phyloP scores from a whole-genome alignment of 148 eudicot species.

The Cornus suecica region DNA sequence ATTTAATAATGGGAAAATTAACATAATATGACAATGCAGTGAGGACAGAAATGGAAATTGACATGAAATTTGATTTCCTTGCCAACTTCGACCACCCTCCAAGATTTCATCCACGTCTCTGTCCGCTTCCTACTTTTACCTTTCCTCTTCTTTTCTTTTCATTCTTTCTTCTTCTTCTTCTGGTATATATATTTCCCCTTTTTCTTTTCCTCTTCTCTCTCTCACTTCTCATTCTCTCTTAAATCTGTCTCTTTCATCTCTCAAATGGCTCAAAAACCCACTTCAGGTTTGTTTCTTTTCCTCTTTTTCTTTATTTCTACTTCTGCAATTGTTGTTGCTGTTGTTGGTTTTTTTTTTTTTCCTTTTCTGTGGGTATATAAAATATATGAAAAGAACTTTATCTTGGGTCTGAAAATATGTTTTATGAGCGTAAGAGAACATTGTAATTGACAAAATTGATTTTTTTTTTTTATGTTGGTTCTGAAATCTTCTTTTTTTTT shows the following conservation, averaged over 20 bases:
- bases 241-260: conserved; percentile 8
- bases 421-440: neutral
- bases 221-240: neutral
- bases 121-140: neutral
- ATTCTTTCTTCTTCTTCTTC: neutral
- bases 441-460: too few relatives aligned
- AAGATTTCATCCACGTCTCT: neutral
- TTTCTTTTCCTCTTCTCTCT: neutral
- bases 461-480: too few relatives aligned
- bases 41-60: neutral
- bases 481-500: too few relatives aligned
- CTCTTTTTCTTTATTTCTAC: neutral
- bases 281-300: conserved; percentile 39
- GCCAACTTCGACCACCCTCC: neutral
- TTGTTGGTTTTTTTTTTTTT: too few relatives aligned
- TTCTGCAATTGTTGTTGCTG: neutral
- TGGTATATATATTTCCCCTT: neutral
- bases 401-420: neutral
- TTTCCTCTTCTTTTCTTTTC: neutral
- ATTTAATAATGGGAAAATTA: too few relatives aligned
- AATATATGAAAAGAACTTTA: neutral
- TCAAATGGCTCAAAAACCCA: conserved; percentile 37
- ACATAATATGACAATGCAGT: too few relatives aligned
- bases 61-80: neutral
- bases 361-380: neutral